A percentile compares a stretch with the other conserved stretches of the same genome.
phyloP scores from a whole-genome alignment of 2,329 filamentous ascomycete species.

The Aspergillus sp. region DNA sequence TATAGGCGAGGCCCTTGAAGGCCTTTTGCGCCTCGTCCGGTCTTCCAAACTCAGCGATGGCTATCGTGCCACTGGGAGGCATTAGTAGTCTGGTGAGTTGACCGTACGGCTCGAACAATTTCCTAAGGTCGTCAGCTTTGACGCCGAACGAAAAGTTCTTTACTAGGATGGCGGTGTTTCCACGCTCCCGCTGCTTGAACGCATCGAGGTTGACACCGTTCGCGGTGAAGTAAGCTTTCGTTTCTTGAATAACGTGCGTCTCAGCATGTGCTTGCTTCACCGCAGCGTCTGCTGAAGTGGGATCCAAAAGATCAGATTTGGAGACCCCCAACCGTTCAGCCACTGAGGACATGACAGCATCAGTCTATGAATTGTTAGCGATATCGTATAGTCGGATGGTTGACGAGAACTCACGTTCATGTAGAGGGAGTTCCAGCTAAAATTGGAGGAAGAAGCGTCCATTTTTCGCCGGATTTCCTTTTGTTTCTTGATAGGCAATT shows the following conservation, averaged over 20 bases:
- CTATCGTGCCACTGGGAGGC: slow-evolving; percentile 89
- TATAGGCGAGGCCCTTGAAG: slow-evolving; percentile 82
- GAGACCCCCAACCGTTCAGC: slow-evolving; percentile 82
- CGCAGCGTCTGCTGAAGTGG: slow-evolving; percentile 90
- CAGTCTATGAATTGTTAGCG: slow-evolving; percentile 46
- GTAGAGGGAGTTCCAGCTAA: slow-evolving; percentile 99
- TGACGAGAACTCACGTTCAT: slow-evolving; percentile 69
- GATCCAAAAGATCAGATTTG: slow-evolving; percentile 89
- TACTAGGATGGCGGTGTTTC: slow-evolving; percentile 82
- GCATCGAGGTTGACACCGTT: slow-evolving; percentile 90
- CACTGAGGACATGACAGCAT: slow-evolving; percentile 88
- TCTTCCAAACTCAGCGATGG: slow-evolving; percentile 84
- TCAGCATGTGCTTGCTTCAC: slow-evolving; percentile 97
- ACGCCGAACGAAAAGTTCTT: slow-evolving; percentile 94
- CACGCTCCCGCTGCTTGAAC: slow-evolving; percentile 81
- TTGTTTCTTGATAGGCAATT: slow-evolving; percentile 91
- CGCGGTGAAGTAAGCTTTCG: slow-evolving; percentile 82
- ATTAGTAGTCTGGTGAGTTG: slow-evolving; percentile 79
- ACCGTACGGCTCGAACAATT: slow-evolving; percentile 82
- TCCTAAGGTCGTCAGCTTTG: slow-evolving; percentile 72
- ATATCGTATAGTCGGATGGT: neutral
- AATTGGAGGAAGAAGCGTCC: slow-evolving; percentile 73
- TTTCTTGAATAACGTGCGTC: slow-evolving; percentile 94
- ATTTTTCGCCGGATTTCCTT: slow-evolving; percentile 83
- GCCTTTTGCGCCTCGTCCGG: slow-evolving; percentile 77